A percentile compares a stretch with the other conserved stretches of the same genome.
These are phyloP conservation scores for Gastrodia elata DNA, from an alignment of 106 monocot genomes.

Conservation along the genomic window DNA sequence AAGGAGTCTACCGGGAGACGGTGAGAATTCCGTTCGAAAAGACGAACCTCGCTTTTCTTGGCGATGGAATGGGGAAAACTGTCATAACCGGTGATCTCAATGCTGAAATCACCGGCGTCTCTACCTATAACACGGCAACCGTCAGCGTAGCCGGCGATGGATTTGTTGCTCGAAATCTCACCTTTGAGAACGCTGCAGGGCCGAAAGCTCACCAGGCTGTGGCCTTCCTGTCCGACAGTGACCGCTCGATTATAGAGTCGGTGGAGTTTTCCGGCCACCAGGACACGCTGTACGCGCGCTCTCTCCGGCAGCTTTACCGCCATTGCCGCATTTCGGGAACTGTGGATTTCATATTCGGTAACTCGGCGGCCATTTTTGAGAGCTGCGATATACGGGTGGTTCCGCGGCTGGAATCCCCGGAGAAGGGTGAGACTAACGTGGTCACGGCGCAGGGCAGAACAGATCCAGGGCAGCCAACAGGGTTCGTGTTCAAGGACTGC, in stretches of 20 bases:
- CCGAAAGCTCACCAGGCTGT: slow-evolving; percentile 80
- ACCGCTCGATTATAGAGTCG: slow-evolving; percentile 45
- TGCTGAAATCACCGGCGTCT: slow-evolving; percentile 50
- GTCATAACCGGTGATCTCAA: slow-evolving; percentile 63
- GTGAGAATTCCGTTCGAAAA: slow-evolving; percentile 76
- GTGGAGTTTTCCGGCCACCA: slow-evolving; percentile 90
- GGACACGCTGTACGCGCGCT: slow-evolving; percentile 83
- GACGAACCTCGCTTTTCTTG: slow-evolving; percentile 61
- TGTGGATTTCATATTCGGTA: slow-evolving; percentile 83
- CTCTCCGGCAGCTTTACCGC: slow-evolving; percentile 69
- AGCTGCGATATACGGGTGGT: slow-evolving; percentile 38
- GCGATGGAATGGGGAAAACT: slow-evolving; percentile 75
- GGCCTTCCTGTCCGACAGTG: slow-evolving; percentile 81
- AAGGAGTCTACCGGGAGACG: slow-evolving; percentile 64
- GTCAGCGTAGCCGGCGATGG: slow-evolving; percentile 65
- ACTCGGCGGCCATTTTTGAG: slow-evolving; percentile 66
- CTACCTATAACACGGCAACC: slow-evolving; percentile 88
- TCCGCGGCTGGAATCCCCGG: slow-evolving; percentile 41
- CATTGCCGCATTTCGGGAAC: slow-evolving; percentile 64
- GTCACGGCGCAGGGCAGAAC: slow-evolving; percentile 81
- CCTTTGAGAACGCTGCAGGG: slow-evolving; percentile 70
- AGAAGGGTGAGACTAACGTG: slow-evolving; percentile 67
- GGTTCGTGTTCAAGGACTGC: slow-evolving; percentile 70
- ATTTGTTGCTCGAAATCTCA: slow-evolving; percentile 64
- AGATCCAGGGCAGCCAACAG: slow-evolving; percentile 78